Percentiles rank a stretch among this genome's conserved stretches.
phyloP scores from a whole-genome alignment of 73 alveolate genomes.

The Strombidium stylifer region DNA sequence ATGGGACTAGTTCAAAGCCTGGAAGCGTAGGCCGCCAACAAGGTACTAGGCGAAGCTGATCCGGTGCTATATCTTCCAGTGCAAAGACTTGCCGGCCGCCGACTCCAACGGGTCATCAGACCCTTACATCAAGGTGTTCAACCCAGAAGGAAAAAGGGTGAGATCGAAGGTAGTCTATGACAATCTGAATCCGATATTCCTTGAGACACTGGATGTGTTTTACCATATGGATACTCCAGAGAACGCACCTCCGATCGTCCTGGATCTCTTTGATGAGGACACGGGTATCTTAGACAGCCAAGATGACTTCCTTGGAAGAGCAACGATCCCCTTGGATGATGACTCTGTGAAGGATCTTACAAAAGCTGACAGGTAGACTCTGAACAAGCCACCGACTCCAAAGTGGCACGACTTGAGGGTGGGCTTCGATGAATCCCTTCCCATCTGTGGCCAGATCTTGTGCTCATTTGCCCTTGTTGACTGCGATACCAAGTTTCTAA shows the following conservation, averaged over 20 bases:
- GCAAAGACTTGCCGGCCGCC: conserved; percentile 85
- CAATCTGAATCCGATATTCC: conserved; percentile 75
- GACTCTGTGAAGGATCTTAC: too few relatives aligned
- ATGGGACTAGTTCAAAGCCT: too few relatives aligned
- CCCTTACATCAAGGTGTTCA: conserved; percentile 71
- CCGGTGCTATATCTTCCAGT: conserved; percentile 71
- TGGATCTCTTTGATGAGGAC: conserved; percentile 79
- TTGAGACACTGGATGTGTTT: conserved; percentile 48
- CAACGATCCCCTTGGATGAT: conserved; percentile 70
- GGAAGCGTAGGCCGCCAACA: conserved; percentile 46
- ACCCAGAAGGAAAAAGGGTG: conserved; percentile 34
- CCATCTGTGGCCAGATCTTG: conserved; percentile 75
- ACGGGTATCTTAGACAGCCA: conserved; percentile 44
- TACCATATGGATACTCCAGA: conserved; percentile 24
- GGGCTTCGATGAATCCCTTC: conserved; percentile 76
- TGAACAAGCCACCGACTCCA: conserved; percentile 66
- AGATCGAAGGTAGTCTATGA: conserved; percentile 46
- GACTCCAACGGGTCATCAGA: conserved; percentile 81
- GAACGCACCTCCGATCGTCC: conserved; percentile 78
- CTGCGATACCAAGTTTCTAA: conserved; percentile 50
- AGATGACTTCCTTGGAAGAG: conserved; percentile 71
- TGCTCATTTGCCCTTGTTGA: conserved; percentile 69
- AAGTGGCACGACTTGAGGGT: conserved; percentile 88
- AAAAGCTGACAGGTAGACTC: conserved; percentile 25
- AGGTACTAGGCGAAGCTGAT: conserved; percentile 17